These are phyloP conservation scores for Fusarium hostae DNA, from an alignment of 2,329 filamentous ascomycete species.

Conservation along the genomic window DNA sequence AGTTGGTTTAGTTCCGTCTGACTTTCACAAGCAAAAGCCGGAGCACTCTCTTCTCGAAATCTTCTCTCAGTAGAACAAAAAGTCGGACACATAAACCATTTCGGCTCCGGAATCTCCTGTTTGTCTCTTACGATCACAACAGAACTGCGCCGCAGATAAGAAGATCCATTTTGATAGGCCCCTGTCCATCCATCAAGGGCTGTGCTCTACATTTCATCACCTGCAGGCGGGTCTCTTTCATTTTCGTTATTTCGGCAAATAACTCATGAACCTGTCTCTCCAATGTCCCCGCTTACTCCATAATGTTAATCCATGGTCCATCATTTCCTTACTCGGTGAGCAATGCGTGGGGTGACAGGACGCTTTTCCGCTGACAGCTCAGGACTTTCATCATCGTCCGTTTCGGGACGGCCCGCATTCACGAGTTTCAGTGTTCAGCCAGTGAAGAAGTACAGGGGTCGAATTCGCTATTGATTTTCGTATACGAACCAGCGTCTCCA, in stretches of 20 bases:
- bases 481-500: background rate
- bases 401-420: background rate
- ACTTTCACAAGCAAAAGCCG: background rate
- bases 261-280: background rate
- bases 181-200: background rate
- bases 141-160: background rate
- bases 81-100: background rate
- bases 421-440: background rate
- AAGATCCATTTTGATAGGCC: background rate
- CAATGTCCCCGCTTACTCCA: background rate
- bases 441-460: background rate
- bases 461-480: background rate
- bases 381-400: background rate
- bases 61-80: background rate
- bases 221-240: background rate
- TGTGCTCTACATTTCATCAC: background rate
- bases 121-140: too few relatives aligned
- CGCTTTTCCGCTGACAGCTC: background rate
- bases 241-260: background rate
- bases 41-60: background rate
- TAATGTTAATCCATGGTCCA: accelerated
- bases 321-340: background rate
- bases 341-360: too few relatives aligned
- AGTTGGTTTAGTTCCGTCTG: background rate
- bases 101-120: background rate